Evolutionary conservation across 202 grass and related monocot genomes (phyloP).

Genomic region (Panicum virgatum): DNA sequence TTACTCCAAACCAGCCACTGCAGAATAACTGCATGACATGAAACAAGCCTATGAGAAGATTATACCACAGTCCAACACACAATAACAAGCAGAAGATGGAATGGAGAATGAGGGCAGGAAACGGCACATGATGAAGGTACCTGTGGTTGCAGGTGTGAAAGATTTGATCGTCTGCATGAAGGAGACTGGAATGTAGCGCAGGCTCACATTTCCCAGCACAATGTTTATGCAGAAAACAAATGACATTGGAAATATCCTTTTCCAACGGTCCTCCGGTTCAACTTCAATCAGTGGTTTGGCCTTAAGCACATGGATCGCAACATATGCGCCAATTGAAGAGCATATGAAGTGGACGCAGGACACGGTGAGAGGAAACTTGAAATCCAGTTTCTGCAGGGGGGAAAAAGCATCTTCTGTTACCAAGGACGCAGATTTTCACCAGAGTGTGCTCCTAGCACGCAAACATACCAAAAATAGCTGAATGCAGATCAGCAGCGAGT

Average conservation of each 20-base stretch:
- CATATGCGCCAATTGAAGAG: conserved; percentile 84
- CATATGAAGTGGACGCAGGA: conserved; percentile 98
- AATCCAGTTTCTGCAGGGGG: conserved; percentile 78
- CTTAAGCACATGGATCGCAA: conserved; percentile 76
- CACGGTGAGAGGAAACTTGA: conserved; percentile 93
- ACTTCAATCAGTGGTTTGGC: conserved; percentile 85
- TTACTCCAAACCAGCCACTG: conserved; percentile 97
- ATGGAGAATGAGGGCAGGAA: not conserved
- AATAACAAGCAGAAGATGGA: not conserved
- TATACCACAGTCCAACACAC: not conserved
- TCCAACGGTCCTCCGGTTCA: conserved; percentile 75
- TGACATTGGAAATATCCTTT: conserved; percentile 97
- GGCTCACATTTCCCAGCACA: conserved; percentile 87
- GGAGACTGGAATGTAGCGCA: conserved; percentile 92
- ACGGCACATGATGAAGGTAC: conserved; percentile 22
- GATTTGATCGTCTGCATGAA: conserved; percentile 99
- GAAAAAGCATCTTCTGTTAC: not conserved
- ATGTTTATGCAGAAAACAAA: conserved; percentile 99
- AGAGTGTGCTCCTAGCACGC: not conserved
- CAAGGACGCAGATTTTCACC: not conserved
- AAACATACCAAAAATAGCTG: not conserved
- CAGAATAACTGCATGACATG: conserved; percentile 69
- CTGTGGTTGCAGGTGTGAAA: conserved; percentile 97
- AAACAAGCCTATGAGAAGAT: not conserved
- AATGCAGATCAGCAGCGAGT: not conserved